Evolutionary conservation across 306 rosid species (phyloP).

Genomic region (Hylodesmum podocarpum): DNA sequence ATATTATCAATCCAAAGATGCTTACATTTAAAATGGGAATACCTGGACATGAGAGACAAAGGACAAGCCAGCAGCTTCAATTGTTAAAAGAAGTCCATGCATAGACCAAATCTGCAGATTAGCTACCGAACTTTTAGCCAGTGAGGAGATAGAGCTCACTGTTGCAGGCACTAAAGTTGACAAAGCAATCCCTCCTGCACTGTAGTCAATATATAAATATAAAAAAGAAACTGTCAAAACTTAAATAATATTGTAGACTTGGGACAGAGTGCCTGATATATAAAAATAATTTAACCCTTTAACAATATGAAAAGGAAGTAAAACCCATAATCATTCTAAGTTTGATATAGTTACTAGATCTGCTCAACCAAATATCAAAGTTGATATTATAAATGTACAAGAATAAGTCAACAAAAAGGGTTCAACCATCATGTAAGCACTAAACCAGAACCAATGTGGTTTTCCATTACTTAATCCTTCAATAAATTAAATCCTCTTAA

Average conservation of each 20-base stretch:
- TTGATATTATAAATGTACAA: background rate
- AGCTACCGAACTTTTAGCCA: slow-evolving; percentile 80
- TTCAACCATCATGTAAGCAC: background rate
- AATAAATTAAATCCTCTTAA: background rate
- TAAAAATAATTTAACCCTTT: background rate
- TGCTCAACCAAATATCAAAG: background rate
- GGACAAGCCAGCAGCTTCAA: slow-evolving; percentile 98
- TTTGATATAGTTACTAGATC: background rate
- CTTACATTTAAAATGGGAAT: slow-evolving; percentile 28
- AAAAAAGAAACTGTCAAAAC: slow-evolving; percentile 34
- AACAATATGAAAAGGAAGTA: slow-evolving; percentile 17
- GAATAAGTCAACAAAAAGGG: background rate
- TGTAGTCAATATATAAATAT: slow-evolving; percentile 54
- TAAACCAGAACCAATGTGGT: background rate
- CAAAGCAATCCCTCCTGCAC: slow-evolving; percentile 99
- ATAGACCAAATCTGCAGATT: slow-evolving; percentile 92
- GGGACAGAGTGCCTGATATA: background rate
- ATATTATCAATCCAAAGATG: slow-evolving; percentile 22
- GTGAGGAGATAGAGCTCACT: slow-evolving; percentile 78
- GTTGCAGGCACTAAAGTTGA: slow-evolving; percentile 94
- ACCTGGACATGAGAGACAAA: slow-evolving; percentile 98
- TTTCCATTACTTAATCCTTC: background rate
- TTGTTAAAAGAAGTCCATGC: slow-evolving; percentile 96
- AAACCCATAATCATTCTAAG: background rate
- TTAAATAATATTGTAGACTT: background rate